These are phyloP conservation scores for Amylocarpus encephaloides DNA, from an alignment of 2,329 filamentous ascomycete species.

Conservation along the genomic window DNA sequence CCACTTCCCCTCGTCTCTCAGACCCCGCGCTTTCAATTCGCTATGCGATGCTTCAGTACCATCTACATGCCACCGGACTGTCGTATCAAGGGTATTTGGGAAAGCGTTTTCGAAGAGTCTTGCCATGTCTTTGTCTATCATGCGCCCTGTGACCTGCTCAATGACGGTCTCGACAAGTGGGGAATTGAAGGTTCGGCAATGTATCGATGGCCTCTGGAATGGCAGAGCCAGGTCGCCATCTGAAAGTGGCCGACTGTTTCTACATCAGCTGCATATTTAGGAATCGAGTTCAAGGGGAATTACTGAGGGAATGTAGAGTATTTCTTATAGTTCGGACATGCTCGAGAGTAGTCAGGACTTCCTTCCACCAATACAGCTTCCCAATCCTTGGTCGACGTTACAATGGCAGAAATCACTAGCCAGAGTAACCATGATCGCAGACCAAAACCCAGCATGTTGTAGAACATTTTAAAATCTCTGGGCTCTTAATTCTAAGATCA, in stretches of 20 bases:
- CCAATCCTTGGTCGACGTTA: slow-evolving; percentile 2
- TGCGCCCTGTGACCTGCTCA: slow-evolving; percentile 67
- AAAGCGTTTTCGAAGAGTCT: slow-evolving; percentile 94
- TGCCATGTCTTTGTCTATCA: slow-evolving; percentile 81
- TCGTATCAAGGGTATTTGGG: slow-evolving; percentile 71
- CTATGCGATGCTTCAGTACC: slow-evolving; percentile 35
- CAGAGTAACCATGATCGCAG: slow-evolving; percentile 15
- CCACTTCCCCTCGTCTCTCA: slow-evolving; percentile 59
- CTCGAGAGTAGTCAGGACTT: slow-evolving; percentile 16
- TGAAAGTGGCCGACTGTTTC: slow-evolving; percentile 65
- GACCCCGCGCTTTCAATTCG: slow-evolving; percentile 35
- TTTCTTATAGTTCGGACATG: slow-evolving; percentile 33
- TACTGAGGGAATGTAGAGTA: slow-evolving; percentile 29
- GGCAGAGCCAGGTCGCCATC: slow-evolving; percentile 73
- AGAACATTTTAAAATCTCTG: background rate
- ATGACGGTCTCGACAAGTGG: slow-evolving; percentile 85
- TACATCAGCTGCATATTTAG: slow-evolving; percentile 11
- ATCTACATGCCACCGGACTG: slow-evolving; percentile 63
- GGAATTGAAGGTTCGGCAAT: slow-evolving; percentile 86
- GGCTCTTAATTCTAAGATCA: background rate
- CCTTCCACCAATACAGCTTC: slow-evolving; percentile 5
- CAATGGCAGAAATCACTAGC: slow-evolving; percentile 8
- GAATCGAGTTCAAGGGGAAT: background rate
- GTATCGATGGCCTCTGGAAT: slow-evolving; percentile 73
- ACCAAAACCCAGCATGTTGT: slow-evolving; percentile 8